Evolutionary conservation across 331 rosid species (phyloP).

Genomic region (Ulmus americana): DNA sequence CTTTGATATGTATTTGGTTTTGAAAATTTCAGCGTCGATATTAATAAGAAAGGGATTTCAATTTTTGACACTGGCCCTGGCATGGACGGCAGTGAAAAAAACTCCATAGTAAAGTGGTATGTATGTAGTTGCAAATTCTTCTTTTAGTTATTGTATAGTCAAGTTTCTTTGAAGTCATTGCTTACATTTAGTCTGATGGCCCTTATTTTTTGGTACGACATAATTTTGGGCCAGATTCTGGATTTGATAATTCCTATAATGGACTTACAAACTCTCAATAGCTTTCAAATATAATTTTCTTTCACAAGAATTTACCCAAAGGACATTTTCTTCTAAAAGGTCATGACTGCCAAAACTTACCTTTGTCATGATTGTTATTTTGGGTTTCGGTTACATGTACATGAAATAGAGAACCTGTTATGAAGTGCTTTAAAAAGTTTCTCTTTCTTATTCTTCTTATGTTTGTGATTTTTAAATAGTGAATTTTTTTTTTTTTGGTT

Average conservation of each 20-base stretch:
- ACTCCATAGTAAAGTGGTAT: slow-evolving; percentile 55
- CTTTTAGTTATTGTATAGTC: no score
- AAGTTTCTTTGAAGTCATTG: no score
- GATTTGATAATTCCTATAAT: no score
- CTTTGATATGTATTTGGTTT: not conserved
- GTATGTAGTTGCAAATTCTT: not conserved
- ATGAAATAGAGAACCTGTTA: not conserved
- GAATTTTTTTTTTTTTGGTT: not conserved
- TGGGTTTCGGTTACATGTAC: not conserved
- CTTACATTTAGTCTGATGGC: no score
- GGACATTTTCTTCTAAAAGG: no score
- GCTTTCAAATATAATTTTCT: no score
- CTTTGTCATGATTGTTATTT: no score
- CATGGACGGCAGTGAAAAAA: slow-evolving; percentile 54
- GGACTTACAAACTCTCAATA: no score
- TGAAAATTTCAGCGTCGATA: slow-evolving; percentile 41
- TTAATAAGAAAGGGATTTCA: slow-evolving; percentile 26
- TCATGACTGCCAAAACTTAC: no score
- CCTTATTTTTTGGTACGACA: no score
- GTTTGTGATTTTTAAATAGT: not conserved
- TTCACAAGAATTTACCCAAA: no score
- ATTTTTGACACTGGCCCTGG: slow-evolving; percentile 67
- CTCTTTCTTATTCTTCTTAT: not conserved
- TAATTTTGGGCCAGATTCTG: no score
- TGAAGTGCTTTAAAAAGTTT: not conserved